Conservation (phyloP, 1,139 yeast species). For the Pichia sp. region DNA sequence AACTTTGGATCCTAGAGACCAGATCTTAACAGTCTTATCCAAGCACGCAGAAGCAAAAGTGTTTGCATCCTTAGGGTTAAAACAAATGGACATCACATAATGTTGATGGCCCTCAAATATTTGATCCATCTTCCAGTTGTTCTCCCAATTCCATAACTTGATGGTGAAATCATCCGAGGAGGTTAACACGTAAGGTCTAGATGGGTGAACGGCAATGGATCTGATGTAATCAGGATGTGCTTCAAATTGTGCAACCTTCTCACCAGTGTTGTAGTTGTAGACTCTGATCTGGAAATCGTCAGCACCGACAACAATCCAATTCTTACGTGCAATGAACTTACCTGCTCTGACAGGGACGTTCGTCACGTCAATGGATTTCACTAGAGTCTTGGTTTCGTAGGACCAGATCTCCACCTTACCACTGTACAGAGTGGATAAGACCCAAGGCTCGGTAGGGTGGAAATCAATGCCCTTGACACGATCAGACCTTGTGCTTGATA, state of each 20-base stretch:
- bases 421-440: constrained; percentile 75
- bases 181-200: constrained; percentile 81
- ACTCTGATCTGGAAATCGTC: constrained; percentile 94
- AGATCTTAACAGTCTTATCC: constrained; percentile 92
- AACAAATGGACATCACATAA: constrained; percentile 88
- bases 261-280: constrained; percentile 92
- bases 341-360: constrained; percentile 96
- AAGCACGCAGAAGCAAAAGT: constrained; percentile 96
- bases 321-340: constrained; percentile 88
- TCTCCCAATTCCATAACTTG: constrained; percentile 97
- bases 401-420: constrained; percentile 91
- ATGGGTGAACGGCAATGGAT: constrained; percentile 88
- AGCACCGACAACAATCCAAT: constrained; percentile 95
- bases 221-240: constrained; percentile 98
- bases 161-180: constrained; percentile 90
- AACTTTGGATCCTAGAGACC: constrained; percentile 87
- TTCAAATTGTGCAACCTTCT: constrained; percentile 88
- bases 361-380: constrained; percentile 77
- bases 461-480: constrained; percentile 97
- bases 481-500: constrained; percentile 81
- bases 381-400: constrained; percentile 67
- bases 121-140: constrained; percentile 83
- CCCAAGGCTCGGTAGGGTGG: constrained; percentile 98
- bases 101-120: constrained; percentile 94
- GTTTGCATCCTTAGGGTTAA: constrained; percentile 96